Percentiles rank a stretch among this genome's conserved stretches.
phyloP scores from a whole-genome alignment of 1,284 basidiomycete genomes.

The Golubevia pallescens region DNA sequence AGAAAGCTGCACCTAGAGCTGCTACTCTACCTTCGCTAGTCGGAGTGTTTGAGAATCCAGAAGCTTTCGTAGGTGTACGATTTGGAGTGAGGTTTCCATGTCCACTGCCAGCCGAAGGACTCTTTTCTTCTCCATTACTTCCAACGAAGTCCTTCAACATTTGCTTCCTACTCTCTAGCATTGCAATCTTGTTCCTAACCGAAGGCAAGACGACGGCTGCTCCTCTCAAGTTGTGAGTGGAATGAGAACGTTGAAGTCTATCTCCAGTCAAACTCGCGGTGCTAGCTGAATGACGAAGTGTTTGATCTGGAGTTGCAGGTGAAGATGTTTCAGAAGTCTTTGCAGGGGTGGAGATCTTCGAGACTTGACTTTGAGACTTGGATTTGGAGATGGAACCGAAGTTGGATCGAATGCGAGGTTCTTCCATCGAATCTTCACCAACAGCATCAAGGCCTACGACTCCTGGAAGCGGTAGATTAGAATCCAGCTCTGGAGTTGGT shows the following conservation, averaged over 20 bases:
- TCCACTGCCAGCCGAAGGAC: background rate
- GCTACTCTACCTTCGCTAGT: background rate
- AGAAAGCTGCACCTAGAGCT: background rate
- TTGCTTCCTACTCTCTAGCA: conserved; percentile 35
- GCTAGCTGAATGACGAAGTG: conserved; percentile 30
- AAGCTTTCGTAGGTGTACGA: background rate
- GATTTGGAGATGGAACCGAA: background rate
- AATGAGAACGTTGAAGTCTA: conserved; percentile 20
- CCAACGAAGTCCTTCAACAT: background rate
- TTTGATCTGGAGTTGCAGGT: background rate
- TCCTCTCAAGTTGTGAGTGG: conserved; percentile 31
- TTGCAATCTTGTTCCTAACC: conserved; percentile 53
- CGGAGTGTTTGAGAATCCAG: background rate
- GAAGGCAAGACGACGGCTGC: conserved; percentile 39
- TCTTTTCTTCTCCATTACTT: background rate
- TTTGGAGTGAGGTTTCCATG: background rate
- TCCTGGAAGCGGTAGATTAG: background rate
- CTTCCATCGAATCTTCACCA: background rate
- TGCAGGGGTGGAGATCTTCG: background rate
- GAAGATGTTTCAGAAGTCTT: conserved; percentile 2
- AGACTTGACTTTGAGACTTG: background rate
- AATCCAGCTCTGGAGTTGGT: background rate
- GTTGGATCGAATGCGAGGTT: background rate
- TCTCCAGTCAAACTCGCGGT: conserved; percentile 4
- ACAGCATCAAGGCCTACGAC: background rate